A percentile compares a stretch with the other conserved stretches of the same genome.
Conservation (phyloP, 2,329 filamentous ascomycete genomes). For the Aspergillus pseudonomiae region DNA sequence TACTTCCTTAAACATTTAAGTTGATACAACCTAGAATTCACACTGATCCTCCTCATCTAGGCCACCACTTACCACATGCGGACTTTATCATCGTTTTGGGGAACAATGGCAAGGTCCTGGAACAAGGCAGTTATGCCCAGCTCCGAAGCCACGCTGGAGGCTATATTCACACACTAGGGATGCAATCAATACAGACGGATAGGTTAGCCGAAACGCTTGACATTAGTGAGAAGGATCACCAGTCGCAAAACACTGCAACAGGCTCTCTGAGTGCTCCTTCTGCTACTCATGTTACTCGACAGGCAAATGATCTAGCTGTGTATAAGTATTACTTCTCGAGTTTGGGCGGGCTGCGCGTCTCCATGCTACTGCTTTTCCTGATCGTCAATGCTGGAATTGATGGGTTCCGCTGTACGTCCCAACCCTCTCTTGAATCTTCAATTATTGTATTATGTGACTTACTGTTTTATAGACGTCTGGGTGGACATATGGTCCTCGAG, state of each 20-base stretch:
- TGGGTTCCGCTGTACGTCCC: constrained; percentile 8
- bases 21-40: background rate
- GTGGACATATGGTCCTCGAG: constrained; percentile 25
- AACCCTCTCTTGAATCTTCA: background rate
- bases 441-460: background rate
- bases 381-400: constrained; percentile 9
- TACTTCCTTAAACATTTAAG: background rate
- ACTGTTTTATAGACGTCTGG: constrained; percentile 11
- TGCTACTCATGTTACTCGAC: background rate
- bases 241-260: background rate
- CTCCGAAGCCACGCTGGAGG: constrained; percentile 13
- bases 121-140: constrained; percentile 40
- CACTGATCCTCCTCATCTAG: constrained; percentile 1
- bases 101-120: constrained; percentile 30
- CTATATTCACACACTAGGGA: background rate
- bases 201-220: background rate
- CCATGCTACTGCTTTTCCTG: constrained; percentile 20
- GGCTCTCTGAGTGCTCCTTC: background rate
- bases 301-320: constrained; percentile 20
- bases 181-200: background rate
- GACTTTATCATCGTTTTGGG: constrained; percentile 47
- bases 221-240: background rate
- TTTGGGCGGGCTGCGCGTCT: constrained; percentile 22
- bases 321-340: constrained; percentile 26
- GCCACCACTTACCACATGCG: constrained; percentile 39